Evolutionary conservation across 768 basidiomycete species (phyloP).

Genomic region (Gymnopilus junonius): DNA sequence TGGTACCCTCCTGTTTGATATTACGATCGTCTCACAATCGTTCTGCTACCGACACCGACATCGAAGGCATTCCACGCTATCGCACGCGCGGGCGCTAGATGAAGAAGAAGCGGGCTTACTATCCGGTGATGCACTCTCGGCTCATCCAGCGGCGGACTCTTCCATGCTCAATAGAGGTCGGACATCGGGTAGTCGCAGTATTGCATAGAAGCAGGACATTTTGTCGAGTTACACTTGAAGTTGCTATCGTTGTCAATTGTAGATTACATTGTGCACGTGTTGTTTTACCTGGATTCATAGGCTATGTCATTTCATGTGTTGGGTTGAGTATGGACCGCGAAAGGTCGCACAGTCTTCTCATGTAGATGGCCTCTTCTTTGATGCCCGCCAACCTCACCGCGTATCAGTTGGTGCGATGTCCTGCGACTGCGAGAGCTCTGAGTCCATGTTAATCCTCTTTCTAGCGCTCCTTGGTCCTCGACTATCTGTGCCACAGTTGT

Average conservation of each 20-base stretch:
- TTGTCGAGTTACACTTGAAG: not conserved
- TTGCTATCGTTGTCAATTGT: conserved; percentile 10
- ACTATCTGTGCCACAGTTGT: conserved; percentile 77
- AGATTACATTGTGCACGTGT: conserved; percentile 4
- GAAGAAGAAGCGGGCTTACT: conserved; percentile 58
- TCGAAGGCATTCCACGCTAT: conserved; percentile 36
- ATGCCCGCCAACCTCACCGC: conserved; percentile 31
- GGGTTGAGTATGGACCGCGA: conserved; percentile 19
- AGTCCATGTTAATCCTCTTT: conserved; percentile 7
- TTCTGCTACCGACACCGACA: conserved; percentile 69
- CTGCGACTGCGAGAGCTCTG: not conserved
- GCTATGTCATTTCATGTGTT: not conserved
- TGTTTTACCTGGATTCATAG: not conserved
- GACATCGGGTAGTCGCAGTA: conserved; percentile 35
- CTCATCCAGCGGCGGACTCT: conserved; percentile 31
- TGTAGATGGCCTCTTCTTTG: conserved; percentile 3
- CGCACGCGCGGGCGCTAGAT: conserved; percentile 31
- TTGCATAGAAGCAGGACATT: conserved; percentile 16
- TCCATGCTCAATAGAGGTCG: conserved; percentile 42
- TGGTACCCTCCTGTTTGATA: conserved; percentile 92
- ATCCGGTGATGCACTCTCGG: conserved; percentile 42
- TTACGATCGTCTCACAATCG: conserved; percentile 88
- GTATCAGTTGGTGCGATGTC: conserved; percentile 46
- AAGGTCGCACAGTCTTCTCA: conserved; percentile 2
- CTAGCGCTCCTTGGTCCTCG: conserved; percentile 71